A percentile compares a stretch with the other conserved stretches of the same genome.
phyloP scores from a whole-genome alignment of 331 rosid species.

The Stylosanthes scabra region DNA sequence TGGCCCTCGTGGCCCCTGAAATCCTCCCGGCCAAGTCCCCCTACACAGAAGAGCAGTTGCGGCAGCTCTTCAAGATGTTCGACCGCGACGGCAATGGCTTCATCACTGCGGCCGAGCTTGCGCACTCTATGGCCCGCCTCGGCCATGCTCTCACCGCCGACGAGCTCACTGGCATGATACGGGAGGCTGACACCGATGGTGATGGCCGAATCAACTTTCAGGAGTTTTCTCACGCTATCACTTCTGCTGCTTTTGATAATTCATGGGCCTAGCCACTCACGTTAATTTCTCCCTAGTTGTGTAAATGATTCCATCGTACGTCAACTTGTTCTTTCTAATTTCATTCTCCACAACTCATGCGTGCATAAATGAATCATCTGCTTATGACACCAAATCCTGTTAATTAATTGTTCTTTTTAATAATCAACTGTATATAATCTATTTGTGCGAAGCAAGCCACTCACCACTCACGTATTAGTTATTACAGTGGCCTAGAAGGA shows the following conservation, averaged over 20 bases:
- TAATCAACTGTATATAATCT: too few relatives aligned
- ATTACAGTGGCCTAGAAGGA: too few relatives aligned
- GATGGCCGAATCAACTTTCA: conserved; percentile 81
- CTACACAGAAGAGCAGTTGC: conserved; percentile 77
- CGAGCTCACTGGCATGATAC: conserved; percentile 90
- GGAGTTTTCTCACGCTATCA: conserved; percentile 76
- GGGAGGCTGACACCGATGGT: conserved; percentile 83
- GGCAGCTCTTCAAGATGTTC: conserved; percentile 69
- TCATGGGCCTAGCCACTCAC: conserved; percentile 59
- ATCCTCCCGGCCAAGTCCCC: conserved; percentile 75
- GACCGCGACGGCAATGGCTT: conserved; percentile 88
- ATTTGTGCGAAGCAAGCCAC: too few relatives aligned
- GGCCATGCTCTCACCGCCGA: conserved; percentile 88
- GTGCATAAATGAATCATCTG: too few relatives aligned
- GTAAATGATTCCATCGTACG: too few relatives aligned
- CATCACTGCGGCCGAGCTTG: conserved; percentile 90
- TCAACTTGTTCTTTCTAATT: too few relatives aligned
- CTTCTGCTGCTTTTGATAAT: conserved; percentile 91
- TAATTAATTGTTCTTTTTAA: neutral
- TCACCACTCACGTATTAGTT: too few relatives aligned
- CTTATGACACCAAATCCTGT: too few relatives aligned
- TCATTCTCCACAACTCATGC: too few relatives aligned
- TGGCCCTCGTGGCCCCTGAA: conserved; percentile 76
- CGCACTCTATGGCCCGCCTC: conserved; percentile 88
- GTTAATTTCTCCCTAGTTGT: neutral